Base-by-base conservation (phyloP, 768 basidiomycete genomes). In the Suillus lakei region DNA sequence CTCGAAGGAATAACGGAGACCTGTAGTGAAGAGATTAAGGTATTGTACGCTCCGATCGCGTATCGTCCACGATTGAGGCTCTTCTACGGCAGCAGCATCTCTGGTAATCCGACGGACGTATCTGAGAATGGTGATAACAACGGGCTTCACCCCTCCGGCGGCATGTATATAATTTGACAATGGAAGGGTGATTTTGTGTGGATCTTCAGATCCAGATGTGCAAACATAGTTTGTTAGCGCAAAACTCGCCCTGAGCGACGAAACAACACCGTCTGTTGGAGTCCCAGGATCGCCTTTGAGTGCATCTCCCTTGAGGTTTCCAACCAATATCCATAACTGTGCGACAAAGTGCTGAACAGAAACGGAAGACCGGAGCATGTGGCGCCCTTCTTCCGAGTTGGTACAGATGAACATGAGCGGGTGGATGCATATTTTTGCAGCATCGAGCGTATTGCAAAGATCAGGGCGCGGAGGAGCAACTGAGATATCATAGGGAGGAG, bases 401-500 rank as follows among this genome's bases (percentile, higher is more conserved):
- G 18, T 21, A 30, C 53, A 54, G 30, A 54, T 54, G 10, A 21
- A 2, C 12, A 30, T 21, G 30, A 54, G 53, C 18, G 53, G 53
- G 12, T 21, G 32, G 30, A 54, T 30, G 30, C 30, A 54, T 3
- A 54, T 10, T 54, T 30, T 54, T 32, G 18, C 18, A 32, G 51
- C 51, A 30, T 53, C 28, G 5, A 30, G 30, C 2, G 30, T 18
- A 12, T 2, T 53, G 30, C 53, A 54, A 32, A 54, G 5, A 21
- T 54, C 30, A 0, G 53, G 53, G 53, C 5, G 30, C 5, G 53
- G 30, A 32, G 53, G 53, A 12, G 53, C 0, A 32, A 54, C 4
- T n/a, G 30, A 54, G 53, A 54, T 30, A 12, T 54, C 53, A 12
- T 54, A 54, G 21, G 53, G 30, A 53, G 51, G 28, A 54, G 53